Evolutionary conservation across 495 filamentous ascomycete species (phyloP), one percentile per base, ranked within the genome.

Genomic region (Trichoderma gamsii): DNA sequence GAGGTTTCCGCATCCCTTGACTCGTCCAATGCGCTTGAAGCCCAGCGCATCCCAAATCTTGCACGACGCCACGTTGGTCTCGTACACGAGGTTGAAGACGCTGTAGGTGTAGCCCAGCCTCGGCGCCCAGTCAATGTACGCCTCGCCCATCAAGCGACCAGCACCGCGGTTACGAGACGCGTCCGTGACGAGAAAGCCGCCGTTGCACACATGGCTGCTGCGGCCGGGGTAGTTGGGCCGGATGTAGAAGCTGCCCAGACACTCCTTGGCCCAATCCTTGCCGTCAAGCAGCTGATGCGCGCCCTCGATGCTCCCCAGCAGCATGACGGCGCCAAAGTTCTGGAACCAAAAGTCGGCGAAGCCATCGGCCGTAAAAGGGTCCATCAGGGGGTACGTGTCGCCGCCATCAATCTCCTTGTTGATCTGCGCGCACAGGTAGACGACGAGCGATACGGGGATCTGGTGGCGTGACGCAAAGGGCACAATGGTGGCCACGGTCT

Each of bases 11-110:
- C 90, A 91, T 44, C 90, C 91, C 72, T 93, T 93, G 69, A 99
- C 89, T 56, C 89, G 87, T 3, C 95, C 96, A 75, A 99, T 96
- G 49, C 95, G 89, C 80, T 99, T 97, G 80, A 99, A 99, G 38
- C 95, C 95, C n/a, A 99, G 84, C 1, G 89, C 91, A 78, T 99
- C 95, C 95, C 95, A 99, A 69, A 99, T 93, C 63, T 91, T 90
- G 74, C 91, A 93, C 21, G 93, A 97, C 3, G 92, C 95, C 44
- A 96, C 88, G 76, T 99, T 98, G 69, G 91, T 97, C 82, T 98
- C 95, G 78, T 97, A 99, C 18, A 99, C 94, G 43, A 99, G 85
- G 76, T 99, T 98, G 84, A 99, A 99, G 44, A 99, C 92, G 13
- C 90, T 92, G 81, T 98, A 98, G 43, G 89, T 91, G 76, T 97